Base-by-base conservation (phyloP, 768 basidiomycete genomes). In the Tylopilus vinaceipallidus region DNA sequence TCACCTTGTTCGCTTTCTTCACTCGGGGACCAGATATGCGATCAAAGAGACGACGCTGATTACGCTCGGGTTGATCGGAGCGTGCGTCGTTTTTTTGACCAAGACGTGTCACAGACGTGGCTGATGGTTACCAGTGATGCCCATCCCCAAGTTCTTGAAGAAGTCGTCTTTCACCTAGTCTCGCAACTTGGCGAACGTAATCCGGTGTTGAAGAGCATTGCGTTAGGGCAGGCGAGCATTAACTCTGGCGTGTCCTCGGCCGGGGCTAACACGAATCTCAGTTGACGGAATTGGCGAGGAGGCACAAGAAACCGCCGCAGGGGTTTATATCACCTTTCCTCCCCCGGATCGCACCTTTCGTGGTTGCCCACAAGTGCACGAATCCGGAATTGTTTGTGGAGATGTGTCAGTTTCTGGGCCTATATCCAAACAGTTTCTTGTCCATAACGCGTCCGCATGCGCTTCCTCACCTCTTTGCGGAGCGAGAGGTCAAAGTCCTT, bases 311-410 rank as follows among this genome's bases (percentile, higher is more conserved):
- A 61, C 67, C 73, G 0, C 77, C 82, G 0, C 89, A 90, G 60
- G 75, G 75, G 13, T 73, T 94, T 37, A 63, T 91, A 13, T 76
- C 79, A 7, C 91, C 90, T 2, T 84, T 86, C 63, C 73, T 91
- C 50, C 75, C 81, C 26, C 73, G 78, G 30, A 75, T 95, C 34
- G 81, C 85, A 1, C 78, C 83, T 2, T 83, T 82, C 52, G 73
- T 91, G 24, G 75, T 88, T 20, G 70, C 73, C 17, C 78, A 79
- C 17, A 74, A 87, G 47, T 74, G 74, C 44, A 73, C 73, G 3
- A 79, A 86, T 30, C 87, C 86, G 0, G 69, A 68, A 20, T 66
- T 86, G 12, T 66, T 95, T 8, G 40, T 65, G 4, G 88, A 92
- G 59, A 71, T 77, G 2, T 89, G 89, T 64, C 79, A 78, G n/a